Base-by-base conservation (phyloP, 2,329 filamentous ascomycete genomes). In the Ceratocystis papillata region DNA sequence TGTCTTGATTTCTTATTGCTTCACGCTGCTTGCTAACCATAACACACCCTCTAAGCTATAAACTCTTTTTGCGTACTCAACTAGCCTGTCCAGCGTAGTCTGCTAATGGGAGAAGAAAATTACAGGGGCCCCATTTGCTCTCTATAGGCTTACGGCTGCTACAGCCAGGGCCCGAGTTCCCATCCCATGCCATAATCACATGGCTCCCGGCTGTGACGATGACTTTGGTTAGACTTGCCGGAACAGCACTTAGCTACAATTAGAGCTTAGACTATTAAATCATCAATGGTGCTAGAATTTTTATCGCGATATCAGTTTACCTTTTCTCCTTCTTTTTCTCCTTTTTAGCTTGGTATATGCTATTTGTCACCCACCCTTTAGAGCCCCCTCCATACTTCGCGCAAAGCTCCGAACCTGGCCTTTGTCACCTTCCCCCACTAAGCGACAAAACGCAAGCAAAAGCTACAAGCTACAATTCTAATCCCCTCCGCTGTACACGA, bases 211-310 rank as follows among this genome's bases (percentile, higher is more conserved):
- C 30, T 8, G 6, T 59, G 20, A n/a, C 4, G 55, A 33, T 33
- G 25, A 4, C 55, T 59, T 37, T 59, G 55, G 55, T 37, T 59
- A 59, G 55, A 59, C 55, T 12, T 59, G 55, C 55, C 28, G 55
- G 15, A 59, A 30, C 15, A 59, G 25, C n/a, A 33, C 53, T n/a
- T 33, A 10, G 28, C 22, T 33, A n/a, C 28, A 17, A 59, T 59
- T n/a, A 25, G 17, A 53, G 48, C 50, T 59, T 37, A 20, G 7
- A 20, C 48, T 22, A 20, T 25, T n/a, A 20, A 25, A 53, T 53
- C 22, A 7, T 8, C 1, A 53, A 53, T 12, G 7, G 22, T 28
- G 28, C 28, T 20, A 28, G 2, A 28, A 17, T 57, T 28, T 30
- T 28, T 28, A 6, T 57, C 15, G 53, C 10, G 15, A 33, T 15